Percentiles rank a stretch among this genome's conserved stretches.
Conservation (phyloP, 495 filamentous ascomycete species). For the Tuber magnatum region DNA sequence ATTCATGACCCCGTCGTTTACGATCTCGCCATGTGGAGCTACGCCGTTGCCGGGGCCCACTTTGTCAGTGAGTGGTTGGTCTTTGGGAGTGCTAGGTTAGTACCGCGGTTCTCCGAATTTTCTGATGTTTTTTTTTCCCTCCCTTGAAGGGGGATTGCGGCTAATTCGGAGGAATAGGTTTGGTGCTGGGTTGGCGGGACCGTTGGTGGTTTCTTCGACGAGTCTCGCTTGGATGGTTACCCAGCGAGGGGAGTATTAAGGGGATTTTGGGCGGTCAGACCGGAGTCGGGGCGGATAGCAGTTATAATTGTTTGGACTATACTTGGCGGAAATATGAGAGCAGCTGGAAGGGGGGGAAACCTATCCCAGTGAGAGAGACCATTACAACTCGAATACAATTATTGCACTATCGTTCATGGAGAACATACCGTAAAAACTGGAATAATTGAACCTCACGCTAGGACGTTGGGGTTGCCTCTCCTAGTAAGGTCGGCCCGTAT, state of each 20-base stretch:
- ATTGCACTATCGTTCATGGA: neutral
- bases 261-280: slow-evolving; percentile 37
- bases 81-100: slow-evolving; percentile 58
- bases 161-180: slow-evolving; percentile 40
- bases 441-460: too few relatives aligned
- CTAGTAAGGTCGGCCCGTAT: too few relatives aligned
- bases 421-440: too few relatives aligned
- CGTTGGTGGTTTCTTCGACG: slow-evolving; percentile 62
- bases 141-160: neutral
- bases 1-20: slow-evolving; percentile 64
- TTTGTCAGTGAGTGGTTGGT: slow-evolving; percentile 74
- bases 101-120: too few relatives aligned
- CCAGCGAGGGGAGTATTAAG: slow-evolving; percentile 58
- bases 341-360: neutral
- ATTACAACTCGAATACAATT: slow-evolving; percentile 1
- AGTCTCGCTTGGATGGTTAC: slow-evolving; percentile 75
- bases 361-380: neutral
- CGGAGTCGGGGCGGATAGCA: neutral
- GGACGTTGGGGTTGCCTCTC: too few relatives aligned
- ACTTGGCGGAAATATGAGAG: neutral
- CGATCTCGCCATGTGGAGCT: slow-evolving; percentile 71
- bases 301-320: neutral
- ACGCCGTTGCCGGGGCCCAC: slow-evolving; percentile 68
- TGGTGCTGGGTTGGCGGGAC: slow-evolving; percentile 61
- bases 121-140: too few relatives aligned